Percentiles rank a stretch among this genome's conserved stretches.
These are phyloP conservation scores for Tetrahymena elliotti DNA, from an alignment of 73 alveolate species.

Conservation along the genomic window DNA sequence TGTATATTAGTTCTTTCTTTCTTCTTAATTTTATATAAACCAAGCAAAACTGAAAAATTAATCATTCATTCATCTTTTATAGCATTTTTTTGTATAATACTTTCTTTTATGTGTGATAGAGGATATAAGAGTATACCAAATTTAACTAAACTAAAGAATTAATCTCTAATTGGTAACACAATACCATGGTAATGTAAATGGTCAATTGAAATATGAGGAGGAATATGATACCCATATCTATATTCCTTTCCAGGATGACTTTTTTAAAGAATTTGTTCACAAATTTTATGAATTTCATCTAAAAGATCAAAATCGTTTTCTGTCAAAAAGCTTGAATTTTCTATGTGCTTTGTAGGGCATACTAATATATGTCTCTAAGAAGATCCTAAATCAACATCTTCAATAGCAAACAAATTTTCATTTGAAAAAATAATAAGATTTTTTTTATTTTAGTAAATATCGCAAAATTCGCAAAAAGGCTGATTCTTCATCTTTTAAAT, in stretches of 20 bases:
- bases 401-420: background rate
- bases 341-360: background rate
- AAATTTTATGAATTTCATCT: background rate
- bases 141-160: background rate
- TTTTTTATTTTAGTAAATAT: background rate
- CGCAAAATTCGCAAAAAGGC: background rate
- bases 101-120: background rate
- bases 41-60: too few species aligned
- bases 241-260: background rate
- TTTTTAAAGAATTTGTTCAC: background rate
- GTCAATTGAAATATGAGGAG: background rate
- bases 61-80: background rate
- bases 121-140: background rate
- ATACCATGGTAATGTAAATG: background rate
- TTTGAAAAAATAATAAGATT: background rate
- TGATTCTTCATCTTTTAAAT: background rate
- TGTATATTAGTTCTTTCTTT: too few species aligned
- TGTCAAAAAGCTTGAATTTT: background rate
- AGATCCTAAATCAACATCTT: background rate
- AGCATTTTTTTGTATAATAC: background rate
- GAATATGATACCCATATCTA: background rate
- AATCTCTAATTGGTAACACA: background rate
- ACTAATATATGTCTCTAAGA: background rate
- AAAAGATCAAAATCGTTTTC: background rate
- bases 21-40: too few species aligned